Evolutionary conservation across 768 basidiomycete genomes (phyloP), one percentile per base, ranked within the genome.

Genomic region (Leccinum ochraceum): DNA sequence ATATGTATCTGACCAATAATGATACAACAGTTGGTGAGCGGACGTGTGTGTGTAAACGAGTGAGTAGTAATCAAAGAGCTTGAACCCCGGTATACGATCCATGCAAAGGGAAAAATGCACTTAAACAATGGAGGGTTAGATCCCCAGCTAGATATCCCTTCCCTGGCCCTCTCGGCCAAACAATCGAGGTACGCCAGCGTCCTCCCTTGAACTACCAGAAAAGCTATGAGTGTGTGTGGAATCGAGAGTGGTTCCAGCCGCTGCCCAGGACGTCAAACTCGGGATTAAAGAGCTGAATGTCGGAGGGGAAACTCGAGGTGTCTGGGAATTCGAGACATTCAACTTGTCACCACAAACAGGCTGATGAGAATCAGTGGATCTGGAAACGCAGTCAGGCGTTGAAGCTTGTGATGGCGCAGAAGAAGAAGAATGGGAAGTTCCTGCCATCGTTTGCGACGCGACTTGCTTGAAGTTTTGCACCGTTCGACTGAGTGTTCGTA

Each of bases 401-500:
- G 66, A 54, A 61, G 59, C 22, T 10, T 61, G 59, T 20, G 61
- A 44, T 28, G 61, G 55, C 10, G 58, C 50, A 48, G 64, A 32
- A 11, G 65, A 51, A 14, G 56, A 51, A 14, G 54, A 0, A 39
- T 66, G 54, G 9, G 64, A 44, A 42, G 60, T 61, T 34, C 69
- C 67, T 1, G 77, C 67, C 17, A 72, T 67, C 9, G 71, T 67
- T 46, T 70, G 66, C 3, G 75, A 69, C 17, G 75, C 68, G 11
- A 62, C 72, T 53, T 76, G 68, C 57, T 71, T 77, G 58, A 86
- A 77, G 58, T 75, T 84, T 68, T 83, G 81, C 59, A 86, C 78
- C 1, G 81, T 85, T 67, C 80, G 75, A 61, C 81, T 81, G 24
- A 88, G 70, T 4, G 81, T 80, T 60, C 80, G 79, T 57, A 87